Conservation (phyloP, 768 basidiomycete genomes). For the Gyrodon lividus region DNA sequence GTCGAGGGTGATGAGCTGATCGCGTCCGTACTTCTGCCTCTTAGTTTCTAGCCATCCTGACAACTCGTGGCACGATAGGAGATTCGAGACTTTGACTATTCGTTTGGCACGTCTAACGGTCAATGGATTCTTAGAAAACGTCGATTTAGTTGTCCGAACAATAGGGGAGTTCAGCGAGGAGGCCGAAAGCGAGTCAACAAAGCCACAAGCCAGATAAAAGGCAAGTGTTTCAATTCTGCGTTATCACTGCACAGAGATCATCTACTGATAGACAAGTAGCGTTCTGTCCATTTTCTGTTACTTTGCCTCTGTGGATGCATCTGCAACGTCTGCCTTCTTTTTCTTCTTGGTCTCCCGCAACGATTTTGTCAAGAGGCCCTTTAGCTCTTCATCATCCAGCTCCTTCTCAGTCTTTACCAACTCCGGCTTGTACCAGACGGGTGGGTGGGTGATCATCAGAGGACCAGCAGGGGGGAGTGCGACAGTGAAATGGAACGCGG, state of each 20-base stretch:
- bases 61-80: conserved; percentile 38
- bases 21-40: conserved; percentile 53
- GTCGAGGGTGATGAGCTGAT: conserved; percentile 69
- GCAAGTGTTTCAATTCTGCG: conserved; percentile 11
- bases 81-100: conserved; percentile 75
- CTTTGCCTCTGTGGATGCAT: conserved; percentile 30
- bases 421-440: conserved; percentile 92
- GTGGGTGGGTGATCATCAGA: conserved; percentile 80
- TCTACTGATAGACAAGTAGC: conserved; percentile 15
- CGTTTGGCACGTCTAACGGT: conserved; percentile 81
- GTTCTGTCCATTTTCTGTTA: conserved; percentile 19
- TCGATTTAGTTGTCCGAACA: conserved; percentile 82
- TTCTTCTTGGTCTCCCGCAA: conserved; percentile 92
- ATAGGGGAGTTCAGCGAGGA: conserved; percentile 77
- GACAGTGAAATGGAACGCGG: conserved; percentile 97
- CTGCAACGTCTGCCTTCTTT: conserved; percentile 67
- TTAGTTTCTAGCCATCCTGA: conserved; percentile 2
- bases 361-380: conserved; percentile 72
- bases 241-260: conserved; percentile 16
- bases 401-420: conserved; percentile 88
- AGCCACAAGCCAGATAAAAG: conserved; percentile 9
- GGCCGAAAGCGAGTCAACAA: conserved; percentile 36
- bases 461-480: conserved; percentile 90
- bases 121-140: conserved; percentile 87
- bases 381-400: conserved; percentile 84